Percentiles rank a stretch among this genome's conserved stretches.
These are phyloP conservation scores for Lentithecium fluviatile DNA, from an alignment of 495 filamentous ascomycete species.

Conservation along the genomic window DNA sequence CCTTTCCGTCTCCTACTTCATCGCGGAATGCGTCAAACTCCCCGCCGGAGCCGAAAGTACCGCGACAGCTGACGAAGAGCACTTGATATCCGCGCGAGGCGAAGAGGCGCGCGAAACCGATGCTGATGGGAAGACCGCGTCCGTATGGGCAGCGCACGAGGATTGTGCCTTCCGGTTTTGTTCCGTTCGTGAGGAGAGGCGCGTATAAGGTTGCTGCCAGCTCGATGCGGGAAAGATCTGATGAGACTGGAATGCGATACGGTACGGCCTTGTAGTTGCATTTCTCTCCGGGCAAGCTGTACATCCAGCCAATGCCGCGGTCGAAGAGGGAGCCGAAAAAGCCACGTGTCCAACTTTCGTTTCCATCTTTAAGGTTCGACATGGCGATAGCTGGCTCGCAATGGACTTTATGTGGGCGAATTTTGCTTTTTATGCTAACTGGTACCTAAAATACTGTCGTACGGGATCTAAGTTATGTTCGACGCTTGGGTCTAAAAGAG, in stretches of 20 bases:
- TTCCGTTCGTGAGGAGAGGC: neutral
- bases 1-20: constrained; percentile 7
- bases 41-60: constrained; percentile 12
- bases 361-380: too few species aligned
- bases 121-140: neutral
- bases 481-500: too few species aligned
- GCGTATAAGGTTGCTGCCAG: constrained; percentile 6
- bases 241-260: constrained; percentile 7
- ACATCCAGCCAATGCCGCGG: neutral
- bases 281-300: constrained; percentile 4
- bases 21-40: constrained; percentile 8
- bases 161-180: neutral
- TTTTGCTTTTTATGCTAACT: too few species aligned
- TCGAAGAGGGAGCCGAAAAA: neutral
- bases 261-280: neutral
- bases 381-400: too few species aligned
- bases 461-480: too few species aligned
- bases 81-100: constrained; percentile 14
- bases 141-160: constrained; percentile 10
- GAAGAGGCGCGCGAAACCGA: neutral
- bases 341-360: too few species aligned
- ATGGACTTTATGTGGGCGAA: too few species aligned
- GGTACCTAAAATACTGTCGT: too few species aligned
- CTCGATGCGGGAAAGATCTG: neutral
- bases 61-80: constrained; percentile 15